Evolutionary conservation across 2,329 filamentous ascomycete genomes (phyloP), one percentile per base, ranked within the genome.

Genomic region (Penicillium griseofulvum): DNA sequence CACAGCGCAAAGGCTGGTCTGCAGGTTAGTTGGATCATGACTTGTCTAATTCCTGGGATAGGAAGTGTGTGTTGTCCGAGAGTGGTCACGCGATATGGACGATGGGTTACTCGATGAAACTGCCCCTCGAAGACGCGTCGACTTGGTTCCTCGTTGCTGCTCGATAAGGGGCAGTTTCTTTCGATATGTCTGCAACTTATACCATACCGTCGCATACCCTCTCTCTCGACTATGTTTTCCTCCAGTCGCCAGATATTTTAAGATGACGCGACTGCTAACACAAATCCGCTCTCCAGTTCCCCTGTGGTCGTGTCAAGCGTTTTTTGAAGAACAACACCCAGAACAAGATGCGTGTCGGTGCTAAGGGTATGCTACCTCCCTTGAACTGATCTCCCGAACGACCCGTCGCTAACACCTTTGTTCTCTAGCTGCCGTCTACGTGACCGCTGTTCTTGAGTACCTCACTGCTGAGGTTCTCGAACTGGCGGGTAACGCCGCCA

Each of bases 281-380:
- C 49, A 42, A 34, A n/a, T 52, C 51, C 34, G 47, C 54, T 39
- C 47, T 53, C 56, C 74, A 99, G 94, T 99, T 99, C 77, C 94
- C 94, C 59, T 99, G 94, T 76, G 94, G 94, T 80, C 94, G 94
- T 88, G 94, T 99, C 79, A 99, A 99, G 89, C 92, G 94, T 81
- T 97, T 97, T 82, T 83, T 99, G 74, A 97, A 97, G 86, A 91
- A 91, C 78, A 97, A 97, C 81, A 97, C 94, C 47, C 94, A 97
- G 76, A 95, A 97, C 81, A 97, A 97, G 83, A 97, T 97, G 90
- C 93, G 94, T 78, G 95, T 99, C 65, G 94, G 94, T 69, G 94
- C 93, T 72, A 97, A 97, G 83, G 79, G 79, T 81, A 74, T 49
- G 69, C 36, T 49, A 24, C 16, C 11, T 26, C 39, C 19, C 42